Evolutionary conservation across 805 yeast species (phyloP).

Genomic region (Candida bentonensis): DNA sequence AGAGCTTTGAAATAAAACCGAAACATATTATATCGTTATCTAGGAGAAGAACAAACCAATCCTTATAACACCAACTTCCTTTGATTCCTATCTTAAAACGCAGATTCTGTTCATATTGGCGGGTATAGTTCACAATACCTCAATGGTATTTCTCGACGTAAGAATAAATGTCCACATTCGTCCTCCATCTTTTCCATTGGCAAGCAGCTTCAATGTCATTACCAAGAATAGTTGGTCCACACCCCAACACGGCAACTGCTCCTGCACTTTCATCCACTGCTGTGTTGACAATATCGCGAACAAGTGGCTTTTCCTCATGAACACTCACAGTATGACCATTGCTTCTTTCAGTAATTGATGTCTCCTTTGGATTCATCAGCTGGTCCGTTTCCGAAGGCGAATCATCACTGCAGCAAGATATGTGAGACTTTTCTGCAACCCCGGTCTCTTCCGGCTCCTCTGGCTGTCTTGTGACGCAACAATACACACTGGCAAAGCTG

Average conservation of each 20-base stretch:
- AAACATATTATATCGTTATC: too few relatives aligned
- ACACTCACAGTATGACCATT: background rate
- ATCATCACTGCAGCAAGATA: slow-evolving; percentile 3
- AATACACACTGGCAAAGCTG: slow-evolving; percentile 13
- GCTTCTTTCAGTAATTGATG: background rate
- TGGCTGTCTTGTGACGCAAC: slow-evolving; percentile 20
- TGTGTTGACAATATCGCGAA: slow-evolving; percentile 7
- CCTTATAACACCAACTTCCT: too few relatives aligned
- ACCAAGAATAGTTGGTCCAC: slow-evolving; percentile 28
- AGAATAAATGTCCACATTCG: slow-evolving; percentile 30
- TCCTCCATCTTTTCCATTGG: slow-evolving; percentile 16
- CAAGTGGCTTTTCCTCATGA: slow-evolving; percentile 8
- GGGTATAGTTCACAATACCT: too few relatives aligned
- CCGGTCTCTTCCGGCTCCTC: slow-evolving; percentile 17
- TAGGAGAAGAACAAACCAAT: too few relatives aligned
- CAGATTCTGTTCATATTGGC: too few relatives aligned
- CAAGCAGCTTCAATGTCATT: slow-evolving; percentile 20
- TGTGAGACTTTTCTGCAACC: slow-evolving; percentile 7
- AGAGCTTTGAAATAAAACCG: too few relatives aligned
- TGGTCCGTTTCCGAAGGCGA: background rate
- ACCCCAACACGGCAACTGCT: slow-evolving; percentile 25
- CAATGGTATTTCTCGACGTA: slow-evolving; percentile 21
- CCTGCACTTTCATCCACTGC: slow-evolving; percentile 13
- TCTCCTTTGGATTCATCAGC: background rate
- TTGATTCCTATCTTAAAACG: too few relatives aligned